Percentiles rank a stretch among this genome's conserved stretches.
These are phyloP conservation scores for Gossypioides kirkii DNA, from an alignment of 345 rosid genomes.

Conservation along the genomic window DNA sequence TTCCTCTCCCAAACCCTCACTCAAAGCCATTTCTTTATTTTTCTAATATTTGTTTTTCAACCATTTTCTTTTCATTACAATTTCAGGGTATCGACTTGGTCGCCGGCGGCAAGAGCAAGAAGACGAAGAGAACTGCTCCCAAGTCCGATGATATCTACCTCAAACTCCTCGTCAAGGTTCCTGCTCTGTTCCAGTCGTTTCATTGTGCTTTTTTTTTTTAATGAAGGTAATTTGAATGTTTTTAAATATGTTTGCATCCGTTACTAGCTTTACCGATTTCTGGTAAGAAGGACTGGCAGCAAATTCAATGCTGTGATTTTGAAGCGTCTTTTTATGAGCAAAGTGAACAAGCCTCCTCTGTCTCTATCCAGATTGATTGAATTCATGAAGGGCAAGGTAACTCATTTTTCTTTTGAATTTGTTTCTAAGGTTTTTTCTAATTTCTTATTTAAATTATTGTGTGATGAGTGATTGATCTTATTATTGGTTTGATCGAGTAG, in stretches of 20 bases:
- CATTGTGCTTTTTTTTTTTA: background rate
- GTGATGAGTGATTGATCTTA: background rate
- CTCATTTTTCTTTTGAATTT: background rate
- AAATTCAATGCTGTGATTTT: constrained; percentile 66
- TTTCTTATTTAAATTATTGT: background rate
- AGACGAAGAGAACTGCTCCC: constrained; percentile 61
- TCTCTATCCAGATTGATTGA: constrained; percentile 55
- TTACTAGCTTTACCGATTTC: constrained; percentile 57
- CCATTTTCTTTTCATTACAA: background rate
- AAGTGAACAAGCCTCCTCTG: constrained; percentile 56
- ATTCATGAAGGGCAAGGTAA: constrained; percentile 57
- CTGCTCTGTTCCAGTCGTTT: background rate
- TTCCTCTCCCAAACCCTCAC: background rate
- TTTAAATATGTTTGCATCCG: background rate
- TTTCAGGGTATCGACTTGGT: constrained; percentile 67
- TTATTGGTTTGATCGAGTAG: constrained; percentile 21
- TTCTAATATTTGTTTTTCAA: background rate
- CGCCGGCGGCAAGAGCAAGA: constrained; percentile 80
- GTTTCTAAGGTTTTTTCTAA: background rate
- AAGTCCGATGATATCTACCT: constrained; percentile 72
- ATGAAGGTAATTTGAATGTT: background rate
- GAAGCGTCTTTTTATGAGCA: constrained; percentile 77
- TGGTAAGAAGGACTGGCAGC: constrained; percentile 68
- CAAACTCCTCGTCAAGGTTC: constrained; percentile 79
- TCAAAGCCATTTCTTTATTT: background rate